Evolutionary conservation across 106 monocot genomes (phyloP).

Genomic region (Narthecium ossifragum): DNA sequence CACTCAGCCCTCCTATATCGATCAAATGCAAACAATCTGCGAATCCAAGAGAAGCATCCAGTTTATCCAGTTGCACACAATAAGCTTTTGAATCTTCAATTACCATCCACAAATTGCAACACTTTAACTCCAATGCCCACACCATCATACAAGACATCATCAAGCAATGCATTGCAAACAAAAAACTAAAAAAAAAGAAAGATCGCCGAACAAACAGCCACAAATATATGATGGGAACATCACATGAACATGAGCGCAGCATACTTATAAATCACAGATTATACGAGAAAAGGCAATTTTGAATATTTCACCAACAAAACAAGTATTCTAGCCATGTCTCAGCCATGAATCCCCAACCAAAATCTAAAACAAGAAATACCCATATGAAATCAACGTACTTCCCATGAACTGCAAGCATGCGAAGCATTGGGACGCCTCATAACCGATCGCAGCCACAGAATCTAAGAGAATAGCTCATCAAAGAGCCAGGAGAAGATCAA

Average conservation of each 20-base stretch:
- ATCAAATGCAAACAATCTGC: constrained; percentile 36
- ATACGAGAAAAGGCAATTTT: not conserved
- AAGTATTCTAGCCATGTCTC: not conserved
- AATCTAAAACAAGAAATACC: not conserved
- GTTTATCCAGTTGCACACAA: too few species aligned
- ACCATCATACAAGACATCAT: not conserved
- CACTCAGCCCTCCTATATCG: constrained; percentile 21
- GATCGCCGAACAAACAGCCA: not conserved
- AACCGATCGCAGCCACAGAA: too few species aligned
- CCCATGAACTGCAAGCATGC: not conserved
- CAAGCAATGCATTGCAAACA: not conserved
- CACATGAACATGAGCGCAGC: too few species aligned
- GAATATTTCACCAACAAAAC: not conserved
- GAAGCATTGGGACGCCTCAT: not conserved
- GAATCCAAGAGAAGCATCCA: not conserved
- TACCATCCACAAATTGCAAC: not conserved
- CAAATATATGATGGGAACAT: too few species aligned
- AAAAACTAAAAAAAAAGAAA: not conserved
- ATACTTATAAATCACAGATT: not conserved
- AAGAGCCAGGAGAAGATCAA: too few species aligned
- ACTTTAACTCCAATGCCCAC: not conserved
- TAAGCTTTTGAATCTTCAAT: too few species aligned
- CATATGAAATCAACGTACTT: not conserved
- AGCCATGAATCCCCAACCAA: not conserved
- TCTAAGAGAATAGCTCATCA: too few species aligned